Base-by-base conservation (phyloP, 192 early-diverging fungal genomes). In the Coemansia asiatica region DNA sequence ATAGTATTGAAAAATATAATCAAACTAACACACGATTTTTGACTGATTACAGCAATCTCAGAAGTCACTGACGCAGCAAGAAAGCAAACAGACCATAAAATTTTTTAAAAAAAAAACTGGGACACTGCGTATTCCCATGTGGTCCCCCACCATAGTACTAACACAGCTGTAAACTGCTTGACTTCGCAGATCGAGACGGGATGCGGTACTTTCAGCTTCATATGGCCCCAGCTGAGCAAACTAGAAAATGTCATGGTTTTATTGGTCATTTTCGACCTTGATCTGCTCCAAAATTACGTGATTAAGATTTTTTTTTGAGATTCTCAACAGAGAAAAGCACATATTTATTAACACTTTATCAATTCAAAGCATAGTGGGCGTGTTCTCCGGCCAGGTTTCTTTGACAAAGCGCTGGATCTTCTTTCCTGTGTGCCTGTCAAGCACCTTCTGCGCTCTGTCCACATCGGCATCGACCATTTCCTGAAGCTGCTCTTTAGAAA, bases 361-460 rank as follows among this genome's bases (percentile, higher is more conserved):
- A 26, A 26, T 23, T 36, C 40, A 76, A 18, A 51, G 50, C 70
- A 78, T 31, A 16, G 57, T 27, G 3, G 76, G 78, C 36, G 78
- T 64, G 69, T 76, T 74, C 25, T 76, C 68, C 15, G 79, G 74
- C 79, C 79, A 73, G 12, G 60, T 64, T n/a, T 73, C 70, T 53
- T 69, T 75, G 50, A 75, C 70, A 60, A 67, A 67, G 62, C 66
- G 53, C 60, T 72, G 61, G 54, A 81, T 44, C 64, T 61, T 72
- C 56, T 60, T 62, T 12, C 53, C 38, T 15, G 13, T 50, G 23
- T 72, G 67, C 28, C 57, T 65, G 23, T 75, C 69, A 3, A 68
- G 28, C 19, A 72, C 44, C 56, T 68, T 61, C 54, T 69, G 28
- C n/a, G 56, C 63, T 10, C 53, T 66, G n/a, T 1, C 51, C 51